These are phyloP conservation scores for Royoungia palumana DNA, from an alignment of 768 basidiomycete species.

Conservation along the genomic window DNA sequence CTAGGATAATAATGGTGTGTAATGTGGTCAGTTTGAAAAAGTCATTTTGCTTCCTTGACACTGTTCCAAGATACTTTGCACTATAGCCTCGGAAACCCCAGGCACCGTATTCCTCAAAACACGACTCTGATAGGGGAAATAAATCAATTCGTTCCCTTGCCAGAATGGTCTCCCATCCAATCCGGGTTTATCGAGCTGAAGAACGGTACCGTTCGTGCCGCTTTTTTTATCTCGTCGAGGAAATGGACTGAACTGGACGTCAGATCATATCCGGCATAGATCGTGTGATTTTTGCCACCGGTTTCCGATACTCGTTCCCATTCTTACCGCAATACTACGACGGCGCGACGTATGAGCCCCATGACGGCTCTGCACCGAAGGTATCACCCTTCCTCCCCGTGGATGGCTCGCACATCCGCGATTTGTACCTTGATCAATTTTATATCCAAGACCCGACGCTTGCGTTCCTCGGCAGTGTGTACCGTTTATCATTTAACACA, in stretches of 20 bases:
- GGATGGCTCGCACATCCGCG: conserved; percentile 9
- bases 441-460: conserved; percentile 13
- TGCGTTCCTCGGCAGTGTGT: conserved; percentile 9
- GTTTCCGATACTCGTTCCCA: conserved; percentile 12
- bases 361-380: not conserved
- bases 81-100: not conserved
- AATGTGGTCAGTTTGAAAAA: too few species aligned
- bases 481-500: too few species aligned
- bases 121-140: conserved; percentile 14
- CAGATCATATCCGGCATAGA: conserved; percentile 13
- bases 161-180: conserved; percentile 5
- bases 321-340: conserved; percentile 19
- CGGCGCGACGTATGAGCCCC: not conserved
- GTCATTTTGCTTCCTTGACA: too few species aligned
- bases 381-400: conserved; percentile 8
- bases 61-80: not conserved
- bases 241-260: not conserved
- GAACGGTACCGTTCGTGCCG: conserved; percentile 11
- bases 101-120: conserved; percentile 9
- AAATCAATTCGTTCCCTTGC: conserved; percentile 3
- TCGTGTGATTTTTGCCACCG: conserved; percentile 12
- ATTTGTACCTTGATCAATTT: conserved; percentile 15
- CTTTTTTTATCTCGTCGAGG: not conserved
- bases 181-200: conserved; percentile 13
- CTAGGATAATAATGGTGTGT: conserved; percentile 7